Conservation (phyloP, 2,329 filamentous ascomycete species). For the Aspergillus alliaceus region DNA sequence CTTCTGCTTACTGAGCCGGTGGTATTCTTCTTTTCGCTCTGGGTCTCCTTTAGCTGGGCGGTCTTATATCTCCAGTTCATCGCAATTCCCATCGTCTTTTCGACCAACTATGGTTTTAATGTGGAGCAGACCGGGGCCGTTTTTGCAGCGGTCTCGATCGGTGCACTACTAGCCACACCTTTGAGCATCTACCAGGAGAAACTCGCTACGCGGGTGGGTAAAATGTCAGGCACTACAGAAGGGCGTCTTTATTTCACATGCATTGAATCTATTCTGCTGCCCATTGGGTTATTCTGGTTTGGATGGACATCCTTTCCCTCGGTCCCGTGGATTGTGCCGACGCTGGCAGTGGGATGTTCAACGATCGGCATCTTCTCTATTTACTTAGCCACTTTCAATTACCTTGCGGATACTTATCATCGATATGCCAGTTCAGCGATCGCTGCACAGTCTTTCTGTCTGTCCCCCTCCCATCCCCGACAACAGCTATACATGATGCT, state of each 20-base stretch:
- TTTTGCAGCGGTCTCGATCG: conserved; percentile 68
- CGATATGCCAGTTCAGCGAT: conserved; percentile 78
- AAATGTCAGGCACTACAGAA: conserved; percentile 60
- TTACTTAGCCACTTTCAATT: conserved; percentile 86
- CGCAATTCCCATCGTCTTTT: conserved; percentile 74
- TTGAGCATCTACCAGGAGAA: conserved; percentile 69
- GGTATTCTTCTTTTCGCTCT: conserved; percentile 71
- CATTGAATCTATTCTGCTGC: conserved; percentile 69
- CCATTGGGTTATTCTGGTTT: conserved; percentile 75
- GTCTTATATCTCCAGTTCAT: conserved; percentile 78
- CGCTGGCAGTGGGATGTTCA: conserved; percentile 66
- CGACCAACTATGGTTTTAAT: conserved; percentile 64
- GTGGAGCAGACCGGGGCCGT: conserved; percentile 65
- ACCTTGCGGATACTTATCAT: conserved; percentile 82
- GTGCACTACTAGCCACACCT: conserved; percentile 62
- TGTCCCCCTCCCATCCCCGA: background rate
- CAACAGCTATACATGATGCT: background rate
- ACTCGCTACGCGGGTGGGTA: conserved; percentile 55
- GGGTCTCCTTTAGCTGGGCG: conserved; percentile 83
- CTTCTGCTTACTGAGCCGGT: conserved; percentile 61
- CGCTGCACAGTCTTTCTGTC: conserved; percentile 76
- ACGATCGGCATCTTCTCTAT: conserved; percentile 82
- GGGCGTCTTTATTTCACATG: conserved; percentile 78
- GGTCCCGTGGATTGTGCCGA: conserved; percentile 69
- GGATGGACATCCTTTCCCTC: conserved; percentile 63